phyloP scores from a whole-genome alignment of 2,329 filamentous ascomycete species.

The Cladosporium oxysporum region DNA sequence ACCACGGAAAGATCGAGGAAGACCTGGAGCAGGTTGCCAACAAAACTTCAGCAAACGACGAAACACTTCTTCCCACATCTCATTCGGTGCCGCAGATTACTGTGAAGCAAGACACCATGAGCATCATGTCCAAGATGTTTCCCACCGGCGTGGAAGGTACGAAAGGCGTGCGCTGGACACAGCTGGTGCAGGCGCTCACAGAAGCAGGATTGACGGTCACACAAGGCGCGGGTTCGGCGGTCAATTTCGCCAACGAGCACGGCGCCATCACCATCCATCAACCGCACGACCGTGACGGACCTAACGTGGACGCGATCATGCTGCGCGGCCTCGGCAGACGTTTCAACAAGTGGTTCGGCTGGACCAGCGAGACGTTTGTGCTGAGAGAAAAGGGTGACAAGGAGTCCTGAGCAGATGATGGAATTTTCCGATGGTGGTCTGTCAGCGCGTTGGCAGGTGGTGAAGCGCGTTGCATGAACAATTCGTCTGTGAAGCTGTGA shows the following conservation, averaged over 20 bases:
- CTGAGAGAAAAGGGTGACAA: not conserved
- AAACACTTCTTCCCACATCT: too few species aligned
- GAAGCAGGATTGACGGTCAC: slow-evolving; percentile 24
- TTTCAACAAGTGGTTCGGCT: slow-evolving; percentile 37
- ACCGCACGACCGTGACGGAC: slow-evolving; percentile 31
- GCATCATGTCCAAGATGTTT: not conserved
- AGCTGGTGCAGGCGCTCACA: slow-evolving; percentile 23
- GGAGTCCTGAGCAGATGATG: too few species aligned
- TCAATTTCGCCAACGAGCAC: too few species aligned
- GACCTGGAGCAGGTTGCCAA: too few species aligned
- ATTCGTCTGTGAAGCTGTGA: too few species aligned
- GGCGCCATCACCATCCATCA: slow-evolving; percentile 36
- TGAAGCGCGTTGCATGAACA: too few species aligned
- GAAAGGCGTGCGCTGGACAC: slow-evolving; percentile 17
- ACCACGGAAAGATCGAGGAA: too few species aligned
- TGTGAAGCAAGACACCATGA: too few species aligned
- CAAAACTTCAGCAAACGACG: too few species aligned
- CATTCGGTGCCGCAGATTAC: too few species aligned
- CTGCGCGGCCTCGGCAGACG: slow-evolving; percentile 33
- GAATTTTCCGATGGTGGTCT: too few species aligned
- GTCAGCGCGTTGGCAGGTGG: too few species aligned
- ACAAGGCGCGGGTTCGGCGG: slow-evolving; percentile 24
- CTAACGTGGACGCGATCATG: slow-evolving; percentile 33
- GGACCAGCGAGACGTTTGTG: slow-evolving; percentile 28
- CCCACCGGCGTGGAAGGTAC: not conserved